phyloP scores from a whole-genome alignment of 2,329 filamentous ascomycete species.

The Claviceps cyperi region DNA sequence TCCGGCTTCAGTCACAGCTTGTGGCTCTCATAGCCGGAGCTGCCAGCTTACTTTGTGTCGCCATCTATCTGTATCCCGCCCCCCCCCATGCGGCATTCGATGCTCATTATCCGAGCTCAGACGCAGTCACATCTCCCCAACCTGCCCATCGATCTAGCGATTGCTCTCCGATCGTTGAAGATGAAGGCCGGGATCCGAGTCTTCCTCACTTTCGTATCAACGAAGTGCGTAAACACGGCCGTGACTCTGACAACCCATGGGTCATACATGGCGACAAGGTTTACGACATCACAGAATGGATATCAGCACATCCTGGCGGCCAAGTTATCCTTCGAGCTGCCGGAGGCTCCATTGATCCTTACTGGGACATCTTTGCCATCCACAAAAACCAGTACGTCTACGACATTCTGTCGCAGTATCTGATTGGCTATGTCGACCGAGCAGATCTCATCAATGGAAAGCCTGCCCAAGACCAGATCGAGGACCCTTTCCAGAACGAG shows the following conservation, averaged over 20 bases:
- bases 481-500: slow-evolving; percentile 45
- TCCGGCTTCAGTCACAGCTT: slow-evolving; percentile 4
- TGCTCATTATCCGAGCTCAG: slow-evolving; percentile 4
- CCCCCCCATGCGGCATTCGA: slow-evolving; percentile 4
- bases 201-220: slow-evolving; percentile 35
- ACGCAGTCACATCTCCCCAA: neutral
- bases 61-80: neutral
- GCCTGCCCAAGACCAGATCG: slow-evolving; percentile 37
- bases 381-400: slow-evolving; percentile 51
- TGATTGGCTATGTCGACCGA: slow-evolving; percentile 45
- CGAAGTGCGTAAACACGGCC: slow-evolving; percentile 38
- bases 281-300: slow-evolving; percentile 58
- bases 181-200: slow-evolving; percentile 22
- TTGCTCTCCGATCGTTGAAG: neutral
- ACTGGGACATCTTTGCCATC: slow-evolving; percentile 58
- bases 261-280: slow-evolving; percentile 49
- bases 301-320: slow-evolving; percentile 50
- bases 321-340: slow-evolving; percentile 53
- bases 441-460: slow-evolving; percentile 44
- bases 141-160: neutral
- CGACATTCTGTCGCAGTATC: slow-evolving; percentile 49
- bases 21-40: slow-evolving; percentile 5
- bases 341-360: slow-evolving; percentile 49
- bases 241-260: slow-evolving; percentile 41
- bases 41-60: slow-evolving; percentile 5